These are phyloP conservation scores for Acanthamoeba royreba DNA, from an alignment of 208 protist genomes.

Conservation along the genomic window DNA sequence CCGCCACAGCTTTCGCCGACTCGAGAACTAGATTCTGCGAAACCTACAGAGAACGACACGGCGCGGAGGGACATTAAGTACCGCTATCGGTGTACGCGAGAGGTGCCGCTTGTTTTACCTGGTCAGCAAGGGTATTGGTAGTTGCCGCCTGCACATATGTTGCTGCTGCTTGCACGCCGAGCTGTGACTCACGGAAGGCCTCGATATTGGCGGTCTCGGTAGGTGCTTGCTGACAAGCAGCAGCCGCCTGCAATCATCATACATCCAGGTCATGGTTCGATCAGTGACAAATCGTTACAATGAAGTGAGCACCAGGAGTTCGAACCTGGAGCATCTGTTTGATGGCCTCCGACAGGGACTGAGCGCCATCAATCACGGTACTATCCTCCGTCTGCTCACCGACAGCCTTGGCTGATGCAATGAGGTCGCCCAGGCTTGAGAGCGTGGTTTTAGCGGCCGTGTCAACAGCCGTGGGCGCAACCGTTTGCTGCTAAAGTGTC, in stretches of 20 bases:
- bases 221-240: background rate
- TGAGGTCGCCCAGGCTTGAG: background rate
- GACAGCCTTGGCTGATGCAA: background rate
- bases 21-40: slow-evolving; percentile 32
- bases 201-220: background rate
- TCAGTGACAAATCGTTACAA: background rate
- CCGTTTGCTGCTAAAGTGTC: background rate
- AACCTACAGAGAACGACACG: background rate
- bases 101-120: no score
- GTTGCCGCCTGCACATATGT: slow-evolving; percentile 9
- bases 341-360: background rate
- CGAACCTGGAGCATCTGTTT: background rate
- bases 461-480: background rate
- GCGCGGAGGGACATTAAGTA: background rate
- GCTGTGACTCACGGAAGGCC: background rate
- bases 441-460: background rate
- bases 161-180: background rate
- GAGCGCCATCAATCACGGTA: background rate
- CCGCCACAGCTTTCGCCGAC: slow-evolving; percentile 25
- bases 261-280: background rate
- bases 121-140: background rate
- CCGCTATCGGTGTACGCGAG: no score
- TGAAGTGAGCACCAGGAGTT: background rate
- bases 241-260: background rate
- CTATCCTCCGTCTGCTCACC: background rate